phyloP scores from a whole-genome alignment of 2,329 filamentous ascomycete genomes.

The Alternaria sp. region DNA sequence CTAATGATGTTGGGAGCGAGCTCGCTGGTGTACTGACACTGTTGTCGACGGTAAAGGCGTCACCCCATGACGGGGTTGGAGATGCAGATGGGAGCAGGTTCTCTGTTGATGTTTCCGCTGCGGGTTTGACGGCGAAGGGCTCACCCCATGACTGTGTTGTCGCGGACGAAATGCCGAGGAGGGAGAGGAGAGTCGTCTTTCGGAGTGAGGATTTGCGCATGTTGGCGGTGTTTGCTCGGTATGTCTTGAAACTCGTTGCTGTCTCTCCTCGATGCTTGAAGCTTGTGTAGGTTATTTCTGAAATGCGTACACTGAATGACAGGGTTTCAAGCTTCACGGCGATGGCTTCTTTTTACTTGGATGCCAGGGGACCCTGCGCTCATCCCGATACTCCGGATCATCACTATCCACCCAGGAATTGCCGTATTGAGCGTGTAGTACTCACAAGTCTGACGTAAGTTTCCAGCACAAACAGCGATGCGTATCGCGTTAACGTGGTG shows the following conservation, averaged over 20 bases:
- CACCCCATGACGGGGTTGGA: conserved; percentile 8
- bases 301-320: background rate
- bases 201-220: conserved; percentile 18
- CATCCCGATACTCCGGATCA: background rate
- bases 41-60: conserved; percentile 6
- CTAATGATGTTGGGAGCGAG: background rate
- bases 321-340: background rate
- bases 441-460: conserved; percentile 1
- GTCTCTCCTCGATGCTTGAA: background rate
- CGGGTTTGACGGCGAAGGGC: conserved; percentile 23
- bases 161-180: conserved; percentile 15
- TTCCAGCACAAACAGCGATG: background rate
- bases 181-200: conserved; percentile 16
- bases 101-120: conserved; percentile 16
- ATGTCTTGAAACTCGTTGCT: background rate
- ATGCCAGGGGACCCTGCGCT: background rate
- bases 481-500: background rate
- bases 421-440: background rate
- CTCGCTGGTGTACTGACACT: background rate
- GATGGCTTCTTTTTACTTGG: background rate
- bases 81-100: background rate
- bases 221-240: background rate
- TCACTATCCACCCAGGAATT: background rate
- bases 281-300: background rate
- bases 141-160: conserved; percentile 23